phyloP scores from a whole-genome alignment of 805 yeast species.

The Starmerella stigmatis region DNA sequence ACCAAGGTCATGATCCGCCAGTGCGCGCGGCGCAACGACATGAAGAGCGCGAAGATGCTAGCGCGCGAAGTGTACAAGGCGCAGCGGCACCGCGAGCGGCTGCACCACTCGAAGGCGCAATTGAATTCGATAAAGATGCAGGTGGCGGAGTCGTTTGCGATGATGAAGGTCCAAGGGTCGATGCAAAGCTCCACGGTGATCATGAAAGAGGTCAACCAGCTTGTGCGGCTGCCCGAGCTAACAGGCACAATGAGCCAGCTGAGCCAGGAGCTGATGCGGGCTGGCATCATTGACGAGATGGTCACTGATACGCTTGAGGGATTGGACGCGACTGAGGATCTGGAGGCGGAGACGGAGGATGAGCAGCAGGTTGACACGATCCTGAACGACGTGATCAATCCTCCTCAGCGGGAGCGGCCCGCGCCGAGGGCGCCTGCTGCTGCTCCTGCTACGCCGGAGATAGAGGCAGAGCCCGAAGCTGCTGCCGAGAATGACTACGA shows the following conservation, averaged over 20 bases:
- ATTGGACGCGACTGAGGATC: constrained; percentile 53
- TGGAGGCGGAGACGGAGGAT: constrained; percentile 32
- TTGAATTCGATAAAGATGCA: constrained; percentile 79
- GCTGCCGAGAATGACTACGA: constrained; percentile 59
- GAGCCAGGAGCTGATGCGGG: constrained; percentile 66
- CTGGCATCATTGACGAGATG: constrained; percentile 80
- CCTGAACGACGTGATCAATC: constrained; percentile 34
- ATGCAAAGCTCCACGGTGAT: constrained; percentile 67
- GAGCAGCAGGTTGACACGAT: constrained; percentile 31
- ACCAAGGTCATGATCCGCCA: constrained; percentile 66
- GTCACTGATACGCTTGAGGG: constrained; percentile 77
- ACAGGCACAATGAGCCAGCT: constrained; percentile 74
- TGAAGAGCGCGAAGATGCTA: constrained; percentile 61
- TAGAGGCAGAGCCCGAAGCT: constrained; percentile 31
- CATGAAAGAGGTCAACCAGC: constrained; percentile 77
- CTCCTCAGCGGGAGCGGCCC: constrained; percentile 16
- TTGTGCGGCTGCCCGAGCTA: constrained; percentile 70
- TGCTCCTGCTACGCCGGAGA: constrained; percentile 5
- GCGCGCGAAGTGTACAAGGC: constrained; percentile 73
- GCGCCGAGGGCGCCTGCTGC: not conserved
- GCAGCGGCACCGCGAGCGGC: constrained; percentile 60
- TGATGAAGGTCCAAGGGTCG: constrained; percentile 71
- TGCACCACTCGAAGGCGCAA: constrained; percentile 74
- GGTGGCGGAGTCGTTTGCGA: constrained; percentile 80
- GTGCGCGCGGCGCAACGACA: constrained; percentile 66